Conservation (phyloP, 352 stramenopile genomes). For the Plasmopara halstedii region DNA sequence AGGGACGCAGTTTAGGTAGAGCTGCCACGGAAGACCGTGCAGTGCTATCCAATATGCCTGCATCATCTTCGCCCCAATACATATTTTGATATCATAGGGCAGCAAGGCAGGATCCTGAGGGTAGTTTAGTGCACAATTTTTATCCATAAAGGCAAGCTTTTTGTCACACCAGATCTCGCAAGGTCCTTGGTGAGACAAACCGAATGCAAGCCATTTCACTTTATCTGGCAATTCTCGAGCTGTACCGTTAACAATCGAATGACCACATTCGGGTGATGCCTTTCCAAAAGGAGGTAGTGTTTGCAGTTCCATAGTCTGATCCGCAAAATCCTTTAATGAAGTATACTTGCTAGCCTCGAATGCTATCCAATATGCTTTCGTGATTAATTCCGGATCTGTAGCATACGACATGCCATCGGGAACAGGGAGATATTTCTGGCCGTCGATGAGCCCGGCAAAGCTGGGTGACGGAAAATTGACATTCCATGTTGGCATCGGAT, state of each 20-base stretch:
- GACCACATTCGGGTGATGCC: slow-evolving; percentile 20
- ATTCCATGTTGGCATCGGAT: background rate
- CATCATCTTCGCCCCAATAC: slow-evolving; percentile 29
- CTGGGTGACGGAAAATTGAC: background rate
- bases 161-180: slow-evolving; percentile 57
- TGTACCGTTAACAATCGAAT: slow-evolving; percentile 19
- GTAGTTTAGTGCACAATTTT: slow-evolving; percentile 35
- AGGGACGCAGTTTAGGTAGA: slow-evolving; percentile 38
- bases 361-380: slow-evolving; percentile 20
- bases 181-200: slow-evolving; percentile 40
- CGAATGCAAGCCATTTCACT: slow-evolving; percentile 23
- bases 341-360: slow-evolving; percentile 29
- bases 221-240: slow-evolving; percentile 21
- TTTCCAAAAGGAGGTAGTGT: slow-evolving; percentile 17
- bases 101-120: slow-evolving; percentile 21
- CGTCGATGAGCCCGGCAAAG: slow-evolving; percentile 31
- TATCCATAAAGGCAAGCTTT: slow-evolving; percentile 33
- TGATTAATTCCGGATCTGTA: slow-evolving; percentile 16
- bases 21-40: slow-evolving; percentile 44
- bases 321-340: slow-evolving; percentile 26
- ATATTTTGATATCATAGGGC: slow-evolving; percentile 34
- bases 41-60: slow-evolving; percentile 53
- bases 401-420: slow-evolving; percentile 31
- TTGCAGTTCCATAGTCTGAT: slow-evolving; percentile 21
- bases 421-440: slow-evolving; percentile 23